Conservation (phyloP, 306 rosid species). For the Acacia acuminata region DNA sequence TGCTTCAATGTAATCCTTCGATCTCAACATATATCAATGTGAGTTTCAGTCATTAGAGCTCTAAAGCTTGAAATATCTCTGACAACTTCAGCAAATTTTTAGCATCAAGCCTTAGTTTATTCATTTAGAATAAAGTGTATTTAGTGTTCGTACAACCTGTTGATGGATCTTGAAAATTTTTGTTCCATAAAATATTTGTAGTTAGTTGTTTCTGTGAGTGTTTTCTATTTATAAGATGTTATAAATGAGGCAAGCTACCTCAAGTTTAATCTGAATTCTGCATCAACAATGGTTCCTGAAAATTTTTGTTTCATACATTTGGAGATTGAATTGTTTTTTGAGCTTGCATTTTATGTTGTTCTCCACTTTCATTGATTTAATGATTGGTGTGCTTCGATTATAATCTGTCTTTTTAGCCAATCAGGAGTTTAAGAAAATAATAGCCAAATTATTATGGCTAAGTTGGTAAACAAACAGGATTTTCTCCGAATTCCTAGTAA, state of each 20-base stretch:
- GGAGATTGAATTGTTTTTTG: not conserved
- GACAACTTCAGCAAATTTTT: constrained; percentile 4
- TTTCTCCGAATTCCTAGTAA: not conserved
- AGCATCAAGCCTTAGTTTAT: constrained; percentile 6
- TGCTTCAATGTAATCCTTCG: too few species aligned
- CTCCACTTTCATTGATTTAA: constrained; percentile 18
- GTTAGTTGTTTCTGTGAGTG: not conserved
- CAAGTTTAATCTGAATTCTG: not conserved
- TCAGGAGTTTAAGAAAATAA: not conserved
- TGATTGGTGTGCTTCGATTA: not conserved
- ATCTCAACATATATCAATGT: too few species aligned
- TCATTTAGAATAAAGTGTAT: not conserved
- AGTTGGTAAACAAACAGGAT: not conserved
- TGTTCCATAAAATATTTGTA: not conserved
- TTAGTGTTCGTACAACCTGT: not conserved
- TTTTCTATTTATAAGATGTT: not conserved
- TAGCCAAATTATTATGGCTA: not conserved
- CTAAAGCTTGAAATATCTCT: constrained; percentile 5
- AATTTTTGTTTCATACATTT: not conserved
- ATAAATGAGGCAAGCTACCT: not conserved
- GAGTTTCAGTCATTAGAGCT: constrained; percentile 17
- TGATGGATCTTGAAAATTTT: constrained; percentile 15
- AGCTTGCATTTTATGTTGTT: not conserved
- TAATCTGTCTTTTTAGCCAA: not conserved
- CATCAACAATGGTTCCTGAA: not conserved